Conservation (phyloP, 2,329 filamentous ascomycete genomes). For the Fusarium aywerte region DNA sequence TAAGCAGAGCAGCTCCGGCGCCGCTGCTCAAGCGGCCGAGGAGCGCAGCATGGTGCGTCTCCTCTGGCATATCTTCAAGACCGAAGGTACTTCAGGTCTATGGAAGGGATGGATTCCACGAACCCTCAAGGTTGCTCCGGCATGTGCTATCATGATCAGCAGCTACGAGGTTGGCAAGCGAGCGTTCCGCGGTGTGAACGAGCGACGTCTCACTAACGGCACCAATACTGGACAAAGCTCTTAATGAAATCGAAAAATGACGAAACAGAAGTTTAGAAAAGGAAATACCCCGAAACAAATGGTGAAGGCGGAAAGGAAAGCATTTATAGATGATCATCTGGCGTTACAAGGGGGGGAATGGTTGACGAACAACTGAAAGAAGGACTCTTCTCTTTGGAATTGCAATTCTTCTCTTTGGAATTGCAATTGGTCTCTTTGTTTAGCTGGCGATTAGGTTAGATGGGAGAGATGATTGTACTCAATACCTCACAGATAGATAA, state of each 20-base stretch:
- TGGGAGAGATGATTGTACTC: constrained; percentile 18
- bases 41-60: constrained; percentile 82
- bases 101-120: constrained; percentile 93
- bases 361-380: constrained; percentile 9
- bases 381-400: constrained; percentile 33
- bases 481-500: constrained; percentile 40
- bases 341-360: constrained; percentile 32
- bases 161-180: constrained; percentile 97
- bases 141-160: constrained; percentile 99
- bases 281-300: constrained; percentile 18
- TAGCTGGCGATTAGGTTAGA: constrained; percentile 34
- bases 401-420: constrained; percentile 25
- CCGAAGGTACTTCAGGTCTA: constrained; percentile 82
- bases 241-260: constrained; percentile 8
- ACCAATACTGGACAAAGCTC: constrained; percentile 11
- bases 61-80: constrained; percentile 89
- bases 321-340: constrained; percentile 32
- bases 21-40: constrained; percentile 70
- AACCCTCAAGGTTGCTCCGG: constrained; percentile 92
- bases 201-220: constrained; percentile 48
- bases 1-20: constrained; percentile 41
- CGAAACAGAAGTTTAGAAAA: constrained; percentile 7
- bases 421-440: constrained; percentile 4
- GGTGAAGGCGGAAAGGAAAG: not conserved
- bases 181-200: constrained; percentile 80